phyloP scores from a whole-genome alignment of 2,329 filamentous ascomycete genomes.

The Calonectria pteridis region DNA sequence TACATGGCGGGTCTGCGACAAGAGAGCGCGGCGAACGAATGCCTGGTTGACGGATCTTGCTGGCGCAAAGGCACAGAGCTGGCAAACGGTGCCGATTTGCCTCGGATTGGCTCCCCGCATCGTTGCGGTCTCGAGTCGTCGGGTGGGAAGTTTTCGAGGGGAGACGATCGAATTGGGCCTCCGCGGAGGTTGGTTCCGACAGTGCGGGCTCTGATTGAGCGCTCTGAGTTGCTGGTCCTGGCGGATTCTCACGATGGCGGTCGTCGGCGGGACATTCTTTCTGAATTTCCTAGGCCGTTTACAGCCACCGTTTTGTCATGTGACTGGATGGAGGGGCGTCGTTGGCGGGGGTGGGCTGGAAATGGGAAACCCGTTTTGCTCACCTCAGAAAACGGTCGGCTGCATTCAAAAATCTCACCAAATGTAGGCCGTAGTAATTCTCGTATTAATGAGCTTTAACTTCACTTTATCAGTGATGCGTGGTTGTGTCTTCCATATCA shows the following conservation, averaged over 20 bases:
- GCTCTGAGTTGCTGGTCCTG: slow-evolving; percentile 4
- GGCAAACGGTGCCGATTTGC: slow-evolving; percentile 56
- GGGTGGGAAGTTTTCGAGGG: background rate
- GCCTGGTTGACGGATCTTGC: slow-evolving; percentile 39
- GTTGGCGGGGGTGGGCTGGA: background rate
- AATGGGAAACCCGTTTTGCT: background rate
- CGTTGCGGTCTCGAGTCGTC: slow-evolving; percentile 18
- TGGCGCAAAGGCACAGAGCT: slow-evolving; percentile 56
- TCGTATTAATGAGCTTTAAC: background rate
- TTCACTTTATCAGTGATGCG: background rate
- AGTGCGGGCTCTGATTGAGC: slow-evolving; percentile 13
- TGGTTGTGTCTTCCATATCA: background rate
- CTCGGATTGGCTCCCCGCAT: slow-evolving; percentile 55
- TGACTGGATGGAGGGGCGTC: slow-evolving; percentile 2
- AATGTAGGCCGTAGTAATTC: background rate
- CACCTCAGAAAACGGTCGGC: background rate
- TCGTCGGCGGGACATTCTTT: slow-evolving; percentile 9
- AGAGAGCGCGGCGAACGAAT: slow-evolving; percentile 42
- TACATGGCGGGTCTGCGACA: slow-evolving; percentile 29
- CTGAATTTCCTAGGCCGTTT: background rate
- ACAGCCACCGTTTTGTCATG: slow-evolving; percentile 23
- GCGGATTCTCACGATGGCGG: background rate
- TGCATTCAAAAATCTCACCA: background rate
- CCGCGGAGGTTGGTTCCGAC: slow-evolving; percentile 9
- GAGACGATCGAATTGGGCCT: background rate